Base-by-base conservation (phyloP, 73 alveolate species). In the Paramecium tetraurelia region DNA sequence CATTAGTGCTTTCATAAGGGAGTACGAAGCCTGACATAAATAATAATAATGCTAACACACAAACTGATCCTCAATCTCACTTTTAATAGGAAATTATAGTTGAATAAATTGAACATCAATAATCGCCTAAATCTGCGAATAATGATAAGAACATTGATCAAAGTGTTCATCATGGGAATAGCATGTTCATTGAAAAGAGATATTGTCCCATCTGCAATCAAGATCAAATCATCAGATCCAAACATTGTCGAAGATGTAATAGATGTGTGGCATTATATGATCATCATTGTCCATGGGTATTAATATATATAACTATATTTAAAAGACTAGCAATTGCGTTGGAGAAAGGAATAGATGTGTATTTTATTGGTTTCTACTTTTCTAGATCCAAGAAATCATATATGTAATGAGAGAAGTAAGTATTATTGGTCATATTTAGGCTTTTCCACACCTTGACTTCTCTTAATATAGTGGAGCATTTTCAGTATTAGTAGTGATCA, bases 221-320 rank as follows among this genome's bases (percentile, higher is more conserved):
- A 40, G 87, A 75, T 36, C n/a, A 33, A 75, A 36, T 75, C 3
- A 36, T 40, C 1, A 8, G 87, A 1, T 75, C 87, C 53, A 94
- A 95, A 77, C 99, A 96, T 92, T 96, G 99, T 75, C 38, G 89
- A 43, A 92, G 93, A 24, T 96, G 99, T 72, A 93, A 96, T 85
- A 80, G 84, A 93, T 96, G 99, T 86, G 96, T 96, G 16, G 96
- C 94, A 53, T 86, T 94, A 76, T 96, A 95, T 80, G 99, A 96
- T 76, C 99, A 96, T 90, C 99, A 96, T 92, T 96, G 99, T 85
- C 92, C 92, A 36, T 96, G 99, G 99, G 35, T 31, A 75, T 14
- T 14, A 36, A 16, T 35, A 44, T 40, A 9, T 0, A 36, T 44
- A 35, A 14, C 14, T 31, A 21, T 29, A 44, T 75, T 44, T 44